Conservation (phyloP, 2,329 filamentous ascomycete genomes). For the Allantophomopsis cytisporea region DNA sequence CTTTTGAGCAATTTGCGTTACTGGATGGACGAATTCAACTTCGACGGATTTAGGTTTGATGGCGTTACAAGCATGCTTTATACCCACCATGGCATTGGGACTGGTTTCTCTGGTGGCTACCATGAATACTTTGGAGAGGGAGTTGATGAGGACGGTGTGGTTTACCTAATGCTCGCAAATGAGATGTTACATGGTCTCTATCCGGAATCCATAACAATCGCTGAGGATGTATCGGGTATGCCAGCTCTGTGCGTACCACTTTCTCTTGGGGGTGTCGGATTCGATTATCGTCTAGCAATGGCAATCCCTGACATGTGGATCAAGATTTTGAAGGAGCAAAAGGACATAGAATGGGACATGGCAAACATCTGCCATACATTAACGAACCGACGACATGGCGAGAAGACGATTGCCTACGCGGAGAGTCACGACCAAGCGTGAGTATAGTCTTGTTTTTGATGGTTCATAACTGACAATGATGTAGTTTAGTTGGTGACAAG, state of each 20-base stretch:
- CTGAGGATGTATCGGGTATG: conserved; percentile 97
- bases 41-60: conserved; percentile 96
- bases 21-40: conserved; percentile 98
- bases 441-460: conserved; percentile 22
- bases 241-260: conserved; percentile 84
- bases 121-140: conserved; percentile 90
- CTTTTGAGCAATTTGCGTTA: conserved; percentile 89
- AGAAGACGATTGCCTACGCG: conserved; percentile 96
- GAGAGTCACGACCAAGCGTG: conserved; percentile 97
- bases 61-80: conserved; percentile 99
- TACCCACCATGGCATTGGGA: conserved; percentile 88
- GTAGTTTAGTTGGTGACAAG: conserved; percentile 88
- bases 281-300: conserved; percentile 96
- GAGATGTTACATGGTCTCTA: conserved; percentile 90
- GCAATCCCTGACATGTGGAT: conserved; percentile 98
- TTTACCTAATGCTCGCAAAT: conserved; percentile 93
- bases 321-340: conserved; percentile 90
- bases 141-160: conserved; percentile 87
- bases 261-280: conserved; percentile 80
- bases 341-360: conserved; percentile 82
- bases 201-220: conserved; percentile 78
- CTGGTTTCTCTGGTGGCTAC: conserved; percentile 93
- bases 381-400: conserved; percentile 84
- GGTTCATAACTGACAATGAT: too few species aligned
- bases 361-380: conserved; percentile 72